These are phyloP conservation scores for Sphaerobolus stellatus DNA, from an alignment of 1,284 basidiomycete species.

Conservation along the genomic window DNA sequence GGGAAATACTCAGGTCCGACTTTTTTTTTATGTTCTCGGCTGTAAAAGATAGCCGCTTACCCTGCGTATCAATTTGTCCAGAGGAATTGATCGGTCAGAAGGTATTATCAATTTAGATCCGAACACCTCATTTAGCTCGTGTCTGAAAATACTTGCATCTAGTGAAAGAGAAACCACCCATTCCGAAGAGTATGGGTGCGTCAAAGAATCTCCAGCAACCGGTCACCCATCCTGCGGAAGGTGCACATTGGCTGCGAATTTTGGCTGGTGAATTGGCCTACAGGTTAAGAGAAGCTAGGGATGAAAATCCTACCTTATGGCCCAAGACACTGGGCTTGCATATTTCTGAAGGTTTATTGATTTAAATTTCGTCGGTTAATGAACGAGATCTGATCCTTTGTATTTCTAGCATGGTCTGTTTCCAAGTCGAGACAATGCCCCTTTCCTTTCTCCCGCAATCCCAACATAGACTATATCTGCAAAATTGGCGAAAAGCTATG, in stretches of 20 bases:
- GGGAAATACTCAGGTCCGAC: conserved; percentile 71
- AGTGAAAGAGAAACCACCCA: conserved; percentile 84
- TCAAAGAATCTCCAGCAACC: conserved; percentile 86
- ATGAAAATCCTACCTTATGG: conserved; percentile 77
- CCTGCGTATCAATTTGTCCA: conserved; percentile 27
- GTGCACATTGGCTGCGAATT: conserved; percentile 87
- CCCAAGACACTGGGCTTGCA: conserved; percentile 88
- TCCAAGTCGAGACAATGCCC: conserved; percentile 76
- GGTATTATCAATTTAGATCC: conserved; percentile 46
- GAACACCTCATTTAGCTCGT: background rate
- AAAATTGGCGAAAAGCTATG: conserved; percentile 82
- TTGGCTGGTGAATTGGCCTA: conserved; percentile 87
- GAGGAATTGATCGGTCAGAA: conserved; percentile 89
- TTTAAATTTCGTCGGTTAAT: background rate
- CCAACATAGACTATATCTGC: conserved; percentile 77
- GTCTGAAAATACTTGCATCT: background rate
- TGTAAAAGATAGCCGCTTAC: background rate
- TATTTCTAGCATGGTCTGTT: conserved; percentile 57
- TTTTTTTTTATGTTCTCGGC: background rate
- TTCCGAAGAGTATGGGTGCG: conserved; percentile 90
- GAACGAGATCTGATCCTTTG: conserved; percentile 8
- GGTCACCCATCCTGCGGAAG: conserved; percentile 71
- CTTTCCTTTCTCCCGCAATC: conserved; percentile 76
- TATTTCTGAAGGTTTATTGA: conserved; percentile 59
- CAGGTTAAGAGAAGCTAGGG: conserved; percentile 80